phyloP scores from a whole-genome alignment of 2,329 filamentous ascomycete genomes.

The Trichoderma sp. region DNA sequence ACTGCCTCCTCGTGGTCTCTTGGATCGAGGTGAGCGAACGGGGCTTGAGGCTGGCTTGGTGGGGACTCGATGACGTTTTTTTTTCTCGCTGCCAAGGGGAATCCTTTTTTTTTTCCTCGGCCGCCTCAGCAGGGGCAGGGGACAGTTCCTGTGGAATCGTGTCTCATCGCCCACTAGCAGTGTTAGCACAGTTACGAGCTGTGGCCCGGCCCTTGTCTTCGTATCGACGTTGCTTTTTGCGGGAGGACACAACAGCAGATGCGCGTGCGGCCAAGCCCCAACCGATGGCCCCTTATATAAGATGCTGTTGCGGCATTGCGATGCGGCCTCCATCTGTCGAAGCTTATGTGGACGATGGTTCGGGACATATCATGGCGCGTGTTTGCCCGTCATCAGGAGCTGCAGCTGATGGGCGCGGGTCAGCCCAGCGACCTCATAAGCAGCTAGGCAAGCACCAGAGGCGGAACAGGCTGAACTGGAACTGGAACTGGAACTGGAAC shows the following conservation, averaged over 20 bases:
- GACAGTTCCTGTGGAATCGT: constrained; percentile 8
- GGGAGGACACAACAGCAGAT: neutral
- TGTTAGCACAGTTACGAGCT: too few species aligned
- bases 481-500: too few species aligned
- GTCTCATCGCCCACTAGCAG: constrained; percentile 17
- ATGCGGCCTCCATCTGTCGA: neutral
- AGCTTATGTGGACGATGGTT: neutral
- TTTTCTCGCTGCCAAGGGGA: constrained; percentile 26
- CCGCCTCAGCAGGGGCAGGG: constrained; percentile 21
- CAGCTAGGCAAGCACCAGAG: neutral
- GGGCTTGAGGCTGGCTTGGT: constrained; percentile 26
- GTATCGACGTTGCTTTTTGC: constrained; percentile 9
- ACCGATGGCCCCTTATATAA: neutral
- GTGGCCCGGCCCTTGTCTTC: constrained; percentile 16
- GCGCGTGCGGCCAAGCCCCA: neutral
- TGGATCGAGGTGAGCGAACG: constrained; percentile 20
- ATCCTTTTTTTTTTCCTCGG: constrained; percentile 4
- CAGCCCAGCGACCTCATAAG: neutral
- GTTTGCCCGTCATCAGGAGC: constrained; percentile 16
- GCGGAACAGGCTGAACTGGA: neutral
- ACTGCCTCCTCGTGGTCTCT: constrained; percentile 10
- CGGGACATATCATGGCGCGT: constrained; percentile 5
- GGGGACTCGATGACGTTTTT: constrained; percentile 32
- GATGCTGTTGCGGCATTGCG: neutral
- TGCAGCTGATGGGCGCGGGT: constrained; percentile 20